Percentiles rank a stretch among this genome's conserved stretches.
These are phyloP conservation scores for Liriodendron chinense DNA, from an alignment of 164 flowering plant species.

Conservation along the genomic window DNA sequence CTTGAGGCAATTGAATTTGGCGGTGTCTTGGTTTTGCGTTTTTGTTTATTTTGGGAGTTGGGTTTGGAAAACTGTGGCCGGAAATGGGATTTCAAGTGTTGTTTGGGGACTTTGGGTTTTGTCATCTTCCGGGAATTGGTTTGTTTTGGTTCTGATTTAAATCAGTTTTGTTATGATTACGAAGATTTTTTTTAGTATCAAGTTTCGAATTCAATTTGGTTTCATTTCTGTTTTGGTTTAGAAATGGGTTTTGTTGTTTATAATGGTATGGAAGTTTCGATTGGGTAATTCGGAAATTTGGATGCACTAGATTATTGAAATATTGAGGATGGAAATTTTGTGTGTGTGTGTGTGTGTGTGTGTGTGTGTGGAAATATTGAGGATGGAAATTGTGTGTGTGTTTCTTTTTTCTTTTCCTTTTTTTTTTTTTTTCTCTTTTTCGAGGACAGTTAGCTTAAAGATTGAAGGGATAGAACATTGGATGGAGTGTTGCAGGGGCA, in stretches of 20 bases:
- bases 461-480: too few species aligned
- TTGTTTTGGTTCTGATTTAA: background rate
- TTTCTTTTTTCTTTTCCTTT: too few species aligned
- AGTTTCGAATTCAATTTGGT: background rate
- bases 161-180: background rate
- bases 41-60: background rate
- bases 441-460: background rate
- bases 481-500: conserved; percentile 50
- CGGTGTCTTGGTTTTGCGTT: background rate
- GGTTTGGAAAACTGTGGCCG: background rate
- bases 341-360: too few species aligned
- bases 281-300: background rate
- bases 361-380: background rate
- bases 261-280: too few species aligned
- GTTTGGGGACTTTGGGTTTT: background rate
- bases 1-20: background rate
- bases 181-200: background rate
- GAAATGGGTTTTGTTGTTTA: background rate
- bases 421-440: background rate
- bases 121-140: background rate
- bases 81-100: background rate
- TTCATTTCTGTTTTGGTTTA: background rate
- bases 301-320: background rate
- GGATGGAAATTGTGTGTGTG: too few species aligned
- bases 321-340: background rate